These are phyloP conservation scores for Ambrosiella xylebori DNA, from an alignment of 2,329 filamentous ascomycete species.

Conservation along the genomic window DNA sequence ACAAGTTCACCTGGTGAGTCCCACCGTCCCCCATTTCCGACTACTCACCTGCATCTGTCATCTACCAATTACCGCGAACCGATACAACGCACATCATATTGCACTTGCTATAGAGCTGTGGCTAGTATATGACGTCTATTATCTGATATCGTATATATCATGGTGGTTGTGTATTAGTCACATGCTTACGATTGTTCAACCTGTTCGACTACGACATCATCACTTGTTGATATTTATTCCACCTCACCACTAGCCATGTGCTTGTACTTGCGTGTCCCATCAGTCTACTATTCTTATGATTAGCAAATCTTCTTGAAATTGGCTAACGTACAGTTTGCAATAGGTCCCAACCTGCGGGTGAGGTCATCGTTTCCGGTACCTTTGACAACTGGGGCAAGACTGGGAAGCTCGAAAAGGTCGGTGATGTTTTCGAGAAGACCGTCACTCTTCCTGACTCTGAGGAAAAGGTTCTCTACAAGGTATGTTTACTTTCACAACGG, in stretches of 20 bases:
- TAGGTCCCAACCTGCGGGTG: conserved; percentile 69
- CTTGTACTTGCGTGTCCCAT: no score
- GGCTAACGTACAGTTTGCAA: not conserved
- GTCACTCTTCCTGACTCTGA: conserved; percentile 50
- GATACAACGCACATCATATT: not conserved
- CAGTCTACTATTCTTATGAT: no score
- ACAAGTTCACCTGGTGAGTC: conserved; percentile 12
- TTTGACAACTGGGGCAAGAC: conserved; percentile 91
- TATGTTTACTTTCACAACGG: conserved; percentile 25
- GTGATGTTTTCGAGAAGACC: conserved; percentile 59
- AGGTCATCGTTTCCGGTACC: conserved; percentile 88
- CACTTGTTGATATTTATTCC: no score
- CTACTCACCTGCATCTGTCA: not conserved
- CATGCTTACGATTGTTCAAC: no score
- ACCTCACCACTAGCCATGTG: no score
- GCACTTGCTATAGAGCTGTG: not conserved
- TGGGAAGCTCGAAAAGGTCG: conserved; percentile 62
- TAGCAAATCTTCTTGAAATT: not conserved
- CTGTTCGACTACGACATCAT: no score
- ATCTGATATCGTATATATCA: no score
- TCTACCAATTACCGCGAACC: not conserved
- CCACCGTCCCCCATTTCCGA: not conserved
- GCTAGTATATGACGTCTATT: no score
- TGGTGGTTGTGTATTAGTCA: no score
- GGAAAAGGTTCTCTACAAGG: conserved; percentile 88